Conservation (phyloP, 352 stramenopile genomes). For the Globisporangium irregulare region DNA sequence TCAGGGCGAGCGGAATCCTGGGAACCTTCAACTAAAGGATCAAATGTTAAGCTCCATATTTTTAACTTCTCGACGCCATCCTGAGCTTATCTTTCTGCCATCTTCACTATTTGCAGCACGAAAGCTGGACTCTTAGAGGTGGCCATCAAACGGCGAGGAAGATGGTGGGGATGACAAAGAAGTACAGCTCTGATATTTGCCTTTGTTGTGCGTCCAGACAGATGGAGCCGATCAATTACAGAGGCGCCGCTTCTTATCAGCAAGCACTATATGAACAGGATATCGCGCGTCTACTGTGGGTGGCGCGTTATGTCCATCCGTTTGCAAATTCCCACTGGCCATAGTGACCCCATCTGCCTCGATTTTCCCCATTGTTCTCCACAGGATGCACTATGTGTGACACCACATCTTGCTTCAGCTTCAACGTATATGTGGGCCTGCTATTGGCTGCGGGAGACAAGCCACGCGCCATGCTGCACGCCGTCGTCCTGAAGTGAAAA, state of each 20-base stretch:
- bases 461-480: not conserved
- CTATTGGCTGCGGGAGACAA: not conserved
- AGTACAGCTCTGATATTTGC: not conserved
- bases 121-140: not conserved
- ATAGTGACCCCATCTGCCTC: not conserved
- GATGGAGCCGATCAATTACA: not conserved
- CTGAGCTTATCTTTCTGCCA: not conserved
- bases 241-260: too few species aligned
- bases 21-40: not conserved
- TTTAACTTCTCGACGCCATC: not conserved
- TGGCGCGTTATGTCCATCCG: not conserved
- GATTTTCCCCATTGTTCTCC: not conserved
- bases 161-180: not conserved
- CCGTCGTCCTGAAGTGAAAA: not conserved
- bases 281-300: not conserved
- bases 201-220: not conserved
- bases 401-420: not conserved
- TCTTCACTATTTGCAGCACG: not conserved
- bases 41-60: not conserved
- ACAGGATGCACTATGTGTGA: not conserved
- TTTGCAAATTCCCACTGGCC: not conserved
- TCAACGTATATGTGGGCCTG: not conserved
- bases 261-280: not conserved
- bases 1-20: not conserved
- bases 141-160: not conserved